phyloP scores from a whole-genome alignment of 1,284 basidiomycete genomes.

The Lentinula novae-zelandiae region DNA sequence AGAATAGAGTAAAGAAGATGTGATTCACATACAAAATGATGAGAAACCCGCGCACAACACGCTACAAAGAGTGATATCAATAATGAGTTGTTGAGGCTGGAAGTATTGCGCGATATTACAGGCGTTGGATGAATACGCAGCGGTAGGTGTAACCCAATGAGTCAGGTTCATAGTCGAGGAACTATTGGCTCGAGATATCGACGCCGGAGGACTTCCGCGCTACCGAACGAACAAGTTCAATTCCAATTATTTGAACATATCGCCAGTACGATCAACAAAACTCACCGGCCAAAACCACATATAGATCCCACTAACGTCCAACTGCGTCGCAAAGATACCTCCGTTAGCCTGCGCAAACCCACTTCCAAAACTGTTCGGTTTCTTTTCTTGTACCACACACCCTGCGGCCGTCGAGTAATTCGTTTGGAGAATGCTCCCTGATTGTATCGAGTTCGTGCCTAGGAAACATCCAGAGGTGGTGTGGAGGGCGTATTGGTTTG shows the following conservation, averaged over 20 bases:
- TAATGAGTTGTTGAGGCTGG: slow-evolving; percentile 46
- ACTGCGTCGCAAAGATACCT: slow-evolving; percentile 61
- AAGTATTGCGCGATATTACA: slow-evolving; percentile 54
- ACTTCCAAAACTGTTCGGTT: slow-evolving; percentile 47
- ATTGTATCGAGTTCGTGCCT: slow-evolving; percentile 27
- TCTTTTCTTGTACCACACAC: slow-evolving; percentile 51
- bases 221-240: slow-evolving; percentile 15
- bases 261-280: slow-evolving; percentile 3
- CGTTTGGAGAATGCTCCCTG: slow-evolving; percentile 28
- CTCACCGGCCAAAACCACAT: slow-evolving; percentile 68
- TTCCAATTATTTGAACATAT: background rate
- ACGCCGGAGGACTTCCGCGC: slow-evolving; percentile 39
- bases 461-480: slow-evolving; percentile 33
- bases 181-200: slow-evolving; percentile 29
- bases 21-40: too few relatives aligned
- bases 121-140: slow-evolving; percentile 40
- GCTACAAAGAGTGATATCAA: slow-evolving; percentile 53
- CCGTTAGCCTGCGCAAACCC: slow-evolving; percentile 57
- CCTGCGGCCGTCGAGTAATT: slow-evolving; percentile 45
- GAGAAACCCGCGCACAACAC: slow-evolving; percentile 31
- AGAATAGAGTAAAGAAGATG: too few relatives aligned
- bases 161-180: slow-evolving; percentile 43
- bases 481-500: slow-evolving; percentile 46
- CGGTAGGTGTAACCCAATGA: slow-evolving; percentile 57
- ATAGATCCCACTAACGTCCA: slow-evolving; percentile 49